A percentile compares a stretch with the other conserved stretches of the same genome.
These are phyloP conservation scores for Eucommia ulmoides DNA, from an alignment of 257 asterid genomes.

Conservation along the genomic window DNA sequence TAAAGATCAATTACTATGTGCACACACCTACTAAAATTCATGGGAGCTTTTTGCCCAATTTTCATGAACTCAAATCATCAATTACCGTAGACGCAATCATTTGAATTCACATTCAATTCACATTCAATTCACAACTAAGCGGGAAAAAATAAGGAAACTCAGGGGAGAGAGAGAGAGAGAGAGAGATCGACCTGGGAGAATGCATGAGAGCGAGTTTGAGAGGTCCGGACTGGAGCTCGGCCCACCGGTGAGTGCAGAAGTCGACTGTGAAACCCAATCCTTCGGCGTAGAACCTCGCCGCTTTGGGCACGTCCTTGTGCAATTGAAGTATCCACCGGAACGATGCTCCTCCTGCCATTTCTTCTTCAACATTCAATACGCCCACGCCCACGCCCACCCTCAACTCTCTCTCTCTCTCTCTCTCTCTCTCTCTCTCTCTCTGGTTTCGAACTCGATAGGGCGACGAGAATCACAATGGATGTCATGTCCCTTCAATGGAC, in stretches of 20 bases:
- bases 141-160: too few relatives aligned
- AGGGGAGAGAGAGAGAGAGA: constrained; percentile 1
- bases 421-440: not conserved
- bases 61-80: too few relatives aligned
- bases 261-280: constrained; percentile 68
- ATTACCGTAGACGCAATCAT: too few relatives aligned
- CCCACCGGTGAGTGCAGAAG: constrained; percentile 86
- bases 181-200: constrained; percentile 32
- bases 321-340: constrained; percentile 71
- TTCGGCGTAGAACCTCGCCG: constrained; percentile 74
- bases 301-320: constrained; percentile 90
- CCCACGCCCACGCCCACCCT: not conserved
- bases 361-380: too few relatives aligned
- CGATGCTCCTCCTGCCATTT: constrained; percentile 34
- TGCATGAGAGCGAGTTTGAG: constrained; percentile 75
- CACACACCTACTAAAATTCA: too few relatives aligned
- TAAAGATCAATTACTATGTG: too few relatives aligned
- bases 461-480: too few relatives aligned
- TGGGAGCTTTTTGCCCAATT: too few relatives aligned
- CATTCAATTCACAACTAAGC: too few relatives aligned
- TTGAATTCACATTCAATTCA: too few relatives aligned
- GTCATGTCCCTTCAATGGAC: too few relatives aligned
- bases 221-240: constrained; percentile 86
- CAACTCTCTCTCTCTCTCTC: not conserved
- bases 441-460: not conserved